These are phyloP conservation scores for Phytophthora capsici DNA, from an alignment of 352 stramenopile genomes.

Conservation along the genomic window DNA sequence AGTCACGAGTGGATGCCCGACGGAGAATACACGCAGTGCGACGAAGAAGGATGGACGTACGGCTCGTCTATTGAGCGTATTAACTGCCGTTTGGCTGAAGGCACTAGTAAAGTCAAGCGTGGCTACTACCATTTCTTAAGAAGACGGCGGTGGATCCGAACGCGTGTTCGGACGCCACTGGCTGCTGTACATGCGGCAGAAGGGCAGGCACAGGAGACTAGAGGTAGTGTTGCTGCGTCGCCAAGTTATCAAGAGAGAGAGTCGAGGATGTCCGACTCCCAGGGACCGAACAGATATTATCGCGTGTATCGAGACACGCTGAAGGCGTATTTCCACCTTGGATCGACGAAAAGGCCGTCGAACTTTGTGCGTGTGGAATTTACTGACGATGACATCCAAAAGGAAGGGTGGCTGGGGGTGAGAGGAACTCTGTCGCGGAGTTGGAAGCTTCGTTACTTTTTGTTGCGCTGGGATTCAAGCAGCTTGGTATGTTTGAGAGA, in stretches of 20 bases:
- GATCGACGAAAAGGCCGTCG: conserved; percentile 43
- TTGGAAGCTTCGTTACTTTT: conserved; percentile 88
- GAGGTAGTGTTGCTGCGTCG: not conserved
- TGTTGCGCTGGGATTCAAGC: conserved; percentile 72
- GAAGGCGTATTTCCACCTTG: conserved; percentile 66
- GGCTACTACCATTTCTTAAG: conserved; percentile 85
- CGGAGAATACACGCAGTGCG: conserved; percentile 80
- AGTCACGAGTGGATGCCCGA: conserved; percentile 80
- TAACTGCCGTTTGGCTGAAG: conserved; percentile 80
- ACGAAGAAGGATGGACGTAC: conserved; percentile 88
- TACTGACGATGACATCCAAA: conserved; percentile 69
- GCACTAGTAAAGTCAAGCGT: conserved; percentile 75
- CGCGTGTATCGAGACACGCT: conserved; percentile 71
- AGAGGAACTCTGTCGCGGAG: conserved; percentile 71
- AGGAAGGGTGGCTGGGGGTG: conserved; percentile 81
- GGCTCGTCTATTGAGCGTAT: conserved; percentile 84
- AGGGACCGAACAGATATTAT: conserved; percentile 54
- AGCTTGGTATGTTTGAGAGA: conserved; percentile 82
- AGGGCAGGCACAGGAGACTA: not conserved
- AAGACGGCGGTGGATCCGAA: conserved; percentile 80
- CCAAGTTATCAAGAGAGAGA: conserved; percentile 8
- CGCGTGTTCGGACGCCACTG: conserved; percentile 66
- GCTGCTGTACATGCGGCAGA: not conserved
- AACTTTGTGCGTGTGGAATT: conserved; percentile 73
- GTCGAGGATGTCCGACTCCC: conserved; percentile 1